Percentiles rank a stretch among this genome's conserved stretches.
Conservation (phyloP, 2,329 filamentous ascomycete genomes). For the Alternaria metachromatica region DNA sequence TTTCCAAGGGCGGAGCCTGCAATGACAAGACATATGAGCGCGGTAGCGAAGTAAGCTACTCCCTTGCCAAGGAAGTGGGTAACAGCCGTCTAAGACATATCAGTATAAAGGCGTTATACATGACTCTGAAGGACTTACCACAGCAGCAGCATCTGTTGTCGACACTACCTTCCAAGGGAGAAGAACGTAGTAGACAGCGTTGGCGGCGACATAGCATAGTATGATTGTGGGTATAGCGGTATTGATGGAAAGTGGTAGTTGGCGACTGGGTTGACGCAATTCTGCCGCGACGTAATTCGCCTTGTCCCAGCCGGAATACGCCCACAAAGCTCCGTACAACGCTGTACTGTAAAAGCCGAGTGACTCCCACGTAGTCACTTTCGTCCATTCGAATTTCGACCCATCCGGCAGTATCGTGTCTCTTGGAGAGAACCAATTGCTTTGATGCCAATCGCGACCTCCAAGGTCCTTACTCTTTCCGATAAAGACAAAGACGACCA, state of each 20-base stretch:
- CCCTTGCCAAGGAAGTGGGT: constrained; percentile 61
- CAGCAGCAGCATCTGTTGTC: constrained; percentile 67
- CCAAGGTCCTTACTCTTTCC: constrained; percentile 39
- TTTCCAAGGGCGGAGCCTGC: constrained; percentile 68
- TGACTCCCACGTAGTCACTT: constrained; percentile 62
- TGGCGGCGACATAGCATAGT: constrained; percentile 65
- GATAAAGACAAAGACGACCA: constrained; percentile 39
- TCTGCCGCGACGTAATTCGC: constrained; percentile 50
- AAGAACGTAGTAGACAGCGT: constrained; percentile 68
- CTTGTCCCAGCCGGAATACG: constrained; percentile 50
- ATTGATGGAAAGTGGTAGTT: constrained; percentile 67
- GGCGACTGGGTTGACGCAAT: constrained; percentile 40
- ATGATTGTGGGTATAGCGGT: constrained; percentile 68
- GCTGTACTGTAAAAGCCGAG: constrained; percentile 66
- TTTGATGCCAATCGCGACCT: constrained; percentile 43
- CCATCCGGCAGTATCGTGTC: constrained; percentile 40
- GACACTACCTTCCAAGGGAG: constrained; percentile 67
- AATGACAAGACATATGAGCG: constrained; percentile 66
- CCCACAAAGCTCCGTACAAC: constrained; percentile 54
- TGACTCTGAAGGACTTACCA: constrained; percentile 53
- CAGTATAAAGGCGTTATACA: neutral
- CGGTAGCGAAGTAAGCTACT: constrained; percentile 59
- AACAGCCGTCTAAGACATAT: constrained; percentile 35
- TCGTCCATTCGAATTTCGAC: constrained; percentile 40
- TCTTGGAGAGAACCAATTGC: constrained; percentile 41